Evolutionary conservation across 768 basidiomycete species (phyloP), one percentile per base, ranked within the genome.

Genomic region (Exsudoporus frostii): DNA sequence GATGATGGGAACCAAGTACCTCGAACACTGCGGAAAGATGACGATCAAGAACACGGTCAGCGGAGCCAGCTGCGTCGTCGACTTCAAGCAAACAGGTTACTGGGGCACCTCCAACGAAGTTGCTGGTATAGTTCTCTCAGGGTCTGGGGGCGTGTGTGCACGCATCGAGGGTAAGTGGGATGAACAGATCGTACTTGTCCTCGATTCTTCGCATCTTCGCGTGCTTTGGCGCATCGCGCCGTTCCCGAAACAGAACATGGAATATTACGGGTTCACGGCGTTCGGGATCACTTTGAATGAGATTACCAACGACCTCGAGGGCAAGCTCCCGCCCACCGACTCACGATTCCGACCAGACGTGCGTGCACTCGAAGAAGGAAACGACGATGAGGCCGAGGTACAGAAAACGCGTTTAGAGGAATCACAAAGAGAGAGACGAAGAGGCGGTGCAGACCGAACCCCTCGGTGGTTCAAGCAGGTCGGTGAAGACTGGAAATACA

Each of bases 91-190:
- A 63, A 83, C 82, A 38, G 86, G 90, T 19, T 93, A 91, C 64
- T 90, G 87, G 85, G 88, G 86, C 19, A 73, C 82, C n/a, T 76
- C 82, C 19, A 92, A 93, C 58, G 76, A 84, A 38, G 83, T 94
- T 45, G 72, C 79, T 20, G 91, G 88, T 6, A 66, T 74, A 6
- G 75, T 92, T 25, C 66, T 80, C 51, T 79, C 79, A 24, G 57
- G 76, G 17, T 72, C 76, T 32, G 86, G 85, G 22, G 71, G 82
- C 7, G 71, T 78, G 11, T 70, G 79, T 17, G 78, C 85, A 33
- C 78, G 79, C 36, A 71, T 94, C n/a, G 90, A 92, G 68, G 92
- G 92, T 43, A 92, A 88, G 68, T 95, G 92, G 92, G 88, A 94
- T 64, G 88, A 92, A 53, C 83, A 84, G 59, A 70, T 94, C 54